phyloP scores from a whole-genome alignment of 1,284 basidiomycete genomes.

The Papiliotrema nemorosa region DNA sequence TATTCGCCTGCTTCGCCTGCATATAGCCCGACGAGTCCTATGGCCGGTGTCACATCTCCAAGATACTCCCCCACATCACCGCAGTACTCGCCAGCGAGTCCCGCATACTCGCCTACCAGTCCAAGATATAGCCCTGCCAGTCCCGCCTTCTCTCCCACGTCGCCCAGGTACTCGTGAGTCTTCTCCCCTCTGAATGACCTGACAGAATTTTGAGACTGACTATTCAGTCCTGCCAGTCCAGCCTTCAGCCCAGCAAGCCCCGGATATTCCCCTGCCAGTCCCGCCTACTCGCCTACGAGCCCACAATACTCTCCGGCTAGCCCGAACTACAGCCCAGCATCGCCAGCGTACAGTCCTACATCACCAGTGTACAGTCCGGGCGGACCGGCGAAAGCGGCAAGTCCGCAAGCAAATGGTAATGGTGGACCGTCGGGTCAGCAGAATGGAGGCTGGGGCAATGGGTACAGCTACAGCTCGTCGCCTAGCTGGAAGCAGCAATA shows the following conservation, averaged over 20 bases:
- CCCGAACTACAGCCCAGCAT: conserved; percentile 64
- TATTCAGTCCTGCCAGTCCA: conserved; percentile 79
- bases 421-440: background rate
- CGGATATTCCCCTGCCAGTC: conserved; percentile 35
- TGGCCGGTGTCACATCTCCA: conserved; percentile 58
- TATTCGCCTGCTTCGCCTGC: conserved; percentile 37
- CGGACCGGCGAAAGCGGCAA: background rate
- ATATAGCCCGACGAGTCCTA: conserved; percentile 73
- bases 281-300: conserved; percentile 24
- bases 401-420: background rate
- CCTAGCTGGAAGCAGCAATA: conserved; percentile 29
- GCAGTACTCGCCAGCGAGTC: conserved; percentile 66
- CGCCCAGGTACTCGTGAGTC: conserved; percentile 3
- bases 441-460: conserved; percentile 3
- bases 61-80: conserved; percentile 72
- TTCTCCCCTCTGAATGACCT: conserved; percentile 30
- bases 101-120: conserved; percentile 40
- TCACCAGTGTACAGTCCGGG: background rate
- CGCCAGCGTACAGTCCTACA: conserved; percentile 56
- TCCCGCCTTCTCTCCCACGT: conserved; percentile 52
- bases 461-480: conserved; percentile 21
- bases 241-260: conserved; percentile 66
- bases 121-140: conserved; percentile 38
- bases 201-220: conserved; percentile 69
- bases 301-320: conserved; percentile 32